Conservation (phyloP, 306 rosid genomes). For the Citrullus mucosospermus region DNA sequence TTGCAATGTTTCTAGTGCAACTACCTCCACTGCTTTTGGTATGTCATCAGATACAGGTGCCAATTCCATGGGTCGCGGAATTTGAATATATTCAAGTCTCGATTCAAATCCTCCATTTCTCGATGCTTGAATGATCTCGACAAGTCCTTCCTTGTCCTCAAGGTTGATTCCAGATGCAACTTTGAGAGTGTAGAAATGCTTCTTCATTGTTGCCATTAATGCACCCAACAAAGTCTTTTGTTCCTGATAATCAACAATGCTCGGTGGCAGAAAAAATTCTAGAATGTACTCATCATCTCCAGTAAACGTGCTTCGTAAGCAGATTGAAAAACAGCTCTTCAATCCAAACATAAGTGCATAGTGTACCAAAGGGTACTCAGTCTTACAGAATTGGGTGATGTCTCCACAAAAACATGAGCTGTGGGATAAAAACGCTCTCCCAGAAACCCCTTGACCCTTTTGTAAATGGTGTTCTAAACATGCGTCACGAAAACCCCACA, state of each 20-base stretch:
- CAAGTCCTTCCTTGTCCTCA: slow-evolving; percentile 23
- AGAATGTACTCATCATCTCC: slow-evolving; percentile 69
- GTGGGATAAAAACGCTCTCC: slow-evolving; percentile 60
- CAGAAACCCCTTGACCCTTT: slow-evolving; percentile 89
- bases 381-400: slow-evolving; percentile 65
- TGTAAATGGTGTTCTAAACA: slow-evolving; percentile 85
- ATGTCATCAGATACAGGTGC: slow-evolving; percentile 25
- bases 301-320: slow-evolving; percentile 58
- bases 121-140: slow-evolving; percentile 53
- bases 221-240: slow-evolving; percentile 50
- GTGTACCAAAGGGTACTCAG: slow-evolving; percentile 73
- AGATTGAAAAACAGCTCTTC: slow-evolving; percentile 58
- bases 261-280: slow-evolving; percentile 70
- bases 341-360: slow-evolving; percentile 74
- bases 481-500: slow-evolving; percentile 84
- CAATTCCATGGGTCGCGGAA: slow-evolving; percentile 18
- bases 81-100: slow-evolving; percentile 34
- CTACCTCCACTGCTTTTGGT: slow-evolving; percentile 24
- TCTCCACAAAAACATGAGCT: slow-evolving; percentile 57
- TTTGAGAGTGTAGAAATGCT: slow-evolving; percentile 56
- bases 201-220: slow-evolving; percentile 58
- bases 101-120: slow-evolving; percentile 26
- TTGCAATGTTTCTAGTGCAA: slow-evolving; percentile 25
- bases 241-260: slow-evolving; percentile 27
- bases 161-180: slow-evolving; percentile 60